Base-by-base conservation (phyloP, 148 eudicot species). In the Camellia japonica region DNA sequence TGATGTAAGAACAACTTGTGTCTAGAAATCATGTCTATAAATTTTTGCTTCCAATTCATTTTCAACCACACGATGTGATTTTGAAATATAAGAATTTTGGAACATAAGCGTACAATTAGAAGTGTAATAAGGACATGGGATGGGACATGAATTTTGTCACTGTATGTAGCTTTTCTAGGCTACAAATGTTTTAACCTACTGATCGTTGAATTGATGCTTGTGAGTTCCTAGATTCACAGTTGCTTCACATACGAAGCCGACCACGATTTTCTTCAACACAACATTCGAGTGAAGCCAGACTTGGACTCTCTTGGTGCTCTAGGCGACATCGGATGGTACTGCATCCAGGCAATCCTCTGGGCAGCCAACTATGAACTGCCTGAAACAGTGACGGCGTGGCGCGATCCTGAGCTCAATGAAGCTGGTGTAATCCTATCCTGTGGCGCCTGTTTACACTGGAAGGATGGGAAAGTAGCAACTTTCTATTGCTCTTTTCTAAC, bases 401-500 rank as follows among this genome's bases (percentile, higher is more conserved):
- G 4, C 9, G 19, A 20, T 1, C 79, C 83, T 0, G 61, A 80
- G 55, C 13, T 75, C 74, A 74, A 81, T 49, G 16, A 68, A 59
- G 70, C 69, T 0, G 80, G 83, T 3, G 63, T 81, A 15, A 81
- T 81, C 44, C 75, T 81, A 13, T 81, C 83, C 1, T 75, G 83
- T 14, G 83, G 80, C n/a, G 46, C 76, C 3, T 6, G 79, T 10
- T 49, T 81, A 8, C 30, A 30, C 13, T 81, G 75, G 83, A 7
- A 81, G 6, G 80, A 81, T 10, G 80, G 80, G 7, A 81, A n/a
- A 69, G 19, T 61, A 2, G 79, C 83, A 47, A 75, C 75, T 1
- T 81, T 81, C 75, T 81, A 81, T 41, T 81, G 80, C 80, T 81
- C 80, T 38, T 81, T 81, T 62, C 75, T 81, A 6, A 41, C 83